Percentiles rank a stretch among this genome's conserved stretches.
These are phyloP conservation scores for Monosporascus sp. DNA, from an alignment of 2,329 filamentous ascomycete species.

Conservation along the genomic window DNA sequence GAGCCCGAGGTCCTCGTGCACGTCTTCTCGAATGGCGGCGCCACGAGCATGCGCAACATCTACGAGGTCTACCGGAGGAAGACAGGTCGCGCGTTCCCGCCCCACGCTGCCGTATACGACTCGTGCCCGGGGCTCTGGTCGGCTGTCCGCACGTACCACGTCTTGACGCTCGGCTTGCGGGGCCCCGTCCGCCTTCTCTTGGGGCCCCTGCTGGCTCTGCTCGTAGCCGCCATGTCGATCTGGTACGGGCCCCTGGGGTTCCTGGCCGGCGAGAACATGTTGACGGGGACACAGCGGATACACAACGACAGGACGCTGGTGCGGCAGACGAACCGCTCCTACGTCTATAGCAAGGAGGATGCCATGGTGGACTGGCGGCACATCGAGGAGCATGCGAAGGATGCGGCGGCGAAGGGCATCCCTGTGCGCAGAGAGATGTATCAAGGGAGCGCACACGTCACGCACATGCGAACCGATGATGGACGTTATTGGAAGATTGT, in stretches of 20 bases:
- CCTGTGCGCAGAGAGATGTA: conserved; percentile 41
- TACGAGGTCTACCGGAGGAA: conserved; percentile 28
- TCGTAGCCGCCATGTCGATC: conserved; percentile 27
- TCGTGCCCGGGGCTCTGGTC: conserved; percentile 43
- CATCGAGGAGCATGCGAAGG: conserved; percentile 42
- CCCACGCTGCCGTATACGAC: conserved; percentile 41
- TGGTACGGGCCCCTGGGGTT: conserved; percentile 27
- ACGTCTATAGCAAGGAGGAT: conserved; percentile 48
- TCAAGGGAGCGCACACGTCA: conserved; percentile 43
- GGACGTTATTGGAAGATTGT: conserved; percentile 47
- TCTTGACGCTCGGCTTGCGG: conserved; percentile 32
- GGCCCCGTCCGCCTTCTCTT: conserved; percentile 23
- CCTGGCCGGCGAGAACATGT: conserved; percentile 24
- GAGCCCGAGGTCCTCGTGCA: conserved; percentile 39
- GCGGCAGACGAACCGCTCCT: conserved; percentile 41
- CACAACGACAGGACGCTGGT: conserved; percentile 32
- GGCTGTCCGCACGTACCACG: conserved; percentile 34
- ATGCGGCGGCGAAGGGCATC: conserved; percentile 36
- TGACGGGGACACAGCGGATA: conserved; percentile 30
- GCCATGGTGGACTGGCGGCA: conserved; percentile 39
- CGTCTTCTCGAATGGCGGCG: conserved; percentile 49
- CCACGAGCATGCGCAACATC: conserved; percentile 34
- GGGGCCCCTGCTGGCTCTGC: conserved; percentile 28
- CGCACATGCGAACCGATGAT: conserved; percentile 40
- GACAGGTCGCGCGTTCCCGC: conserved; percentile 29